These are phyloP conservation scores for Vanderwaltozyma verrucispora DNA, from an alignment of 805 yeast species.

Conservation along the genomic window DNA sequence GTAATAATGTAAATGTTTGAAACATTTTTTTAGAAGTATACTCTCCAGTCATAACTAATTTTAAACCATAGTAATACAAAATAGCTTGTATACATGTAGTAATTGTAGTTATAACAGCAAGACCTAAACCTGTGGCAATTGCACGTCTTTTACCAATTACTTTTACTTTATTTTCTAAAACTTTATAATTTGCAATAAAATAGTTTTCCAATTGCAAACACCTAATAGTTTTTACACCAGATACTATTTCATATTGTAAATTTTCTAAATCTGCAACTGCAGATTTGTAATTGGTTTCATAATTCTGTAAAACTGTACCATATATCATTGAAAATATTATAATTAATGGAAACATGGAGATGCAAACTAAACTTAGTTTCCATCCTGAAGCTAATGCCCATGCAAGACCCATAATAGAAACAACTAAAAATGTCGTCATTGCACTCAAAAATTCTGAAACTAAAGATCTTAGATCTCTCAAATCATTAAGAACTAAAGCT, in stretches of 20 bases:
- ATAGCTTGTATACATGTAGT: constrained; percentile 56
- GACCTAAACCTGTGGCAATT: constrained; percentile 53
- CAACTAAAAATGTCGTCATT: constrained; percentile 39
- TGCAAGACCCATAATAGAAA: constrained; percentile 49
- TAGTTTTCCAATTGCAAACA: constrained; percentile 41
- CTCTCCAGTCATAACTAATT: constrained; percentile 47
- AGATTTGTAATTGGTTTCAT: constrained; percentile 53
- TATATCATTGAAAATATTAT: constrained; percentile 41
- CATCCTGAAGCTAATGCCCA: constrained; percentile 82
- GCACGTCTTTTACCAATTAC: constrained; percentile 43
- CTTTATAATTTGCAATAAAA: constrained; percentile 34
- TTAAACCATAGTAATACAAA: constrained; percentile 70
- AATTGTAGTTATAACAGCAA: constrained; percentile 45
- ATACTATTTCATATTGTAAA: constrained; percentile 39
- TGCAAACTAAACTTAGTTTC: constrained; percentile 76
- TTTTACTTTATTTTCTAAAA: constrained; percentile 26
- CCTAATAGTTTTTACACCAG: constrained; percentile 54
- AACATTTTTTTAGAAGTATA: constrained; percentile 51
- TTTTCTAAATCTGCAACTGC: constrained; percentile 46
- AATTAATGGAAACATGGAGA: constrained; percentile 63
- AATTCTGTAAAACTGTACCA: constrained; percentile 39
- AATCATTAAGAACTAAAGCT: constrained; percentile 67
- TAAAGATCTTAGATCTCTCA: constrained; percentile 62
- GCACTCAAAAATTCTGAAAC: constrained; percentile 54
- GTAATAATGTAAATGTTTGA: constrained; percentile 58